phyloP scores from a whole-genome alignment of 768 basidiomycete species.

The Stropharia rugosoannulata region DNA sequence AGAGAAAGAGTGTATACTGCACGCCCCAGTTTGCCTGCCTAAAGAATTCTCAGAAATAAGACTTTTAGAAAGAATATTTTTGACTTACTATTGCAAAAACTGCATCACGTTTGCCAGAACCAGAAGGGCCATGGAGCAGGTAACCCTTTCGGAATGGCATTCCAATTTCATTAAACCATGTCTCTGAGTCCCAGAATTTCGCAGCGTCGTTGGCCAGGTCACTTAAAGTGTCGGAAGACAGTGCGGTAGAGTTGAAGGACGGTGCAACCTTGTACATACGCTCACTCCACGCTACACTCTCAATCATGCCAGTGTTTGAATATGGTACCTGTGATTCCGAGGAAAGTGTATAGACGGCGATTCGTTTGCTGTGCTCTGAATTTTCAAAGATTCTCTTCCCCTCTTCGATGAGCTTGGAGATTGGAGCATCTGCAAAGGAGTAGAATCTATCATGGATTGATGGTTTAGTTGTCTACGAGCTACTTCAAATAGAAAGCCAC shows the following conservation, averaged over 20 bases:
- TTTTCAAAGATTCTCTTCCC: neutral
- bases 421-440: neutral
- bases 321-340: neutral
- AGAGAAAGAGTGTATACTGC: neutral
- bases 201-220: neutral
- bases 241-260: neutral
- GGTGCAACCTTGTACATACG: neutral
- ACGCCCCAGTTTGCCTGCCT: constrained; percentile 1
- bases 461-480: neutral
- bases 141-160: constrained; percentile 1
- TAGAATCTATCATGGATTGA: neutral
- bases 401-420: neutral
- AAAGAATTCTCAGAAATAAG: neutral
- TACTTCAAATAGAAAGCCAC: neutral
- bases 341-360: neutral
- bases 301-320: neutral
- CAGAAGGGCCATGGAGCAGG: neutral
- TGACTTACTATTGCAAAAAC: neutral
- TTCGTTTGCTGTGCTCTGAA: neutral
- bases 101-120: constrained; percentile 1
- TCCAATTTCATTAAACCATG: neutral
- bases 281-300: neutral
- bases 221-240: neutral
- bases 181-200: neutral
- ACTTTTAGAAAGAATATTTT: no score